A percentile compares a stretch with the other conserved stretches of the same genome.
Conservation (phyloP, 106 monocot genomes). For the Triglochin maritima region DNA sequence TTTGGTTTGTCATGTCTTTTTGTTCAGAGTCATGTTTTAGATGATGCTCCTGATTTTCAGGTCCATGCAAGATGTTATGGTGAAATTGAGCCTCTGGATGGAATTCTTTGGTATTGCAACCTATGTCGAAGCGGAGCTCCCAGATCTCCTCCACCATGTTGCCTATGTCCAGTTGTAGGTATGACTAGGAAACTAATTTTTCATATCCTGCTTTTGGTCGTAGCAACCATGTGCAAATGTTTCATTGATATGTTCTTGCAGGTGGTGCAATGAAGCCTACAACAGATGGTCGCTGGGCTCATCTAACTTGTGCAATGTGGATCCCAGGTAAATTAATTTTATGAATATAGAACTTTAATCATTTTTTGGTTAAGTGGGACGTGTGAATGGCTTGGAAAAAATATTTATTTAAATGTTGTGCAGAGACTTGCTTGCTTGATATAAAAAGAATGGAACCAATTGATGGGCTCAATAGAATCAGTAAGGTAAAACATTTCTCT, state of each 20-base stretch:
- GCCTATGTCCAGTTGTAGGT: conserved; percentile 91
- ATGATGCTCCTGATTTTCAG: conserved; percentile 24
- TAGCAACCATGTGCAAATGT: neutral
- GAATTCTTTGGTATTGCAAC: conserved; percentile 93
- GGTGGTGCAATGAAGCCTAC: conserved; percentile 99
- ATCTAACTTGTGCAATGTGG: conserved; percentile 95
- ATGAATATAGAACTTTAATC: neutral
- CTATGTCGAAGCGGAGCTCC: conserved; percentile 84
- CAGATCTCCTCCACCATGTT: conserved; percentile 60
- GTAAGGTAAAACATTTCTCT: conserved; percentile 40
- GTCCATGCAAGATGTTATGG: conserved; percentile 99
- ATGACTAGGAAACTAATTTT: conserved; percentile 1
- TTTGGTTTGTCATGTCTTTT: neutral
- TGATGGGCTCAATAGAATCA: conserved; percentile 82
- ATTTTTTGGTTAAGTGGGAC: neutral
- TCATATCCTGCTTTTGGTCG: neutral
- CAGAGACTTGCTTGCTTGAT: conserved; percentile 90
- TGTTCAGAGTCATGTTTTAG: neutral
- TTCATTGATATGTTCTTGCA: conserved; percentile 9
- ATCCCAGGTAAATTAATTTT: conserved; percentile 69
- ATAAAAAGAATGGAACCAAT: conserved; percentile 96
- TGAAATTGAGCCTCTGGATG: conserved; percentile 76
- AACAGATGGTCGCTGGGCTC: conserved; percentile 98
- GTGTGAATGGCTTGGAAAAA: too few relatives aligned
- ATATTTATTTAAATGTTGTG: conserved; percentile 3